Conservation (phyloP, 176 grass and related monocot genomes). For the Alloteropsis semialata region DNA sequence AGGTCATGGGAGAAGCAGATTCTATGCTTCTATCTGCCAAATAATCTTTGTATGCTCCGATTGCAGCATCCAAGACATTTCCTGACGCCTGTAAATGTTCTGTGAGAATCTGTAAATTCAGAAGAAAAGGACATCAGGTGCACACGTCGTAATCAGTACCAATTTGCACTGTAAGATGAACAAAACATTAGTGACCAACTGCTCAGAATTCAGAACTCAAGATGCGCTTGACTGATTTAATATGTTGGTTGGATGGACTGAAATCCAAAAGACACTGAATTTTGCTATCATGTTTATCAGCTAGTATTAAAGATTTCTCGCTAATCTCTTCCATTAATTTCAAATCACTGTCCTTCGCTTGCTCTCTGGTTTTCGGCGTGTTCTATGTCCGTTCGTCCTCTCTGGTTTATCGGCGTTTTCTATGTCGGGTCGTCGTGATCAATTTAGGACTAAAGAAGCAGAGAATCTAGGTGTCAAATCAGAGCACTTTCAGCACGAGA, state of each 20-base stretch:
- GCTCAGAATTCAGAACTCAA: background rate
- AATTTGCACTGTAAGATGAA: background rate
- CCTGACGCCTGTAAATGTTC: slow-evolving; percentile 11
- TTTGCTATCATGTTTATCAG: background rate
- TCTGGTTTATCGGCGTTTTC: background rate
- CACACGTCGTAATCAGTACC: background rate
- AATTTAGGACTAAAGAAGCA: background rate
- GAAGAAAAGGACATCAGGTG: background rate
- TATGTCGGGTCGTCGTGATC: background rate
- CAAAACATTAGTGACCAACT: background rate
- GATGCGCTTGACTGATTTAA: background rate
- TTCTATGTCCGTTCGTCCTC: background rate
- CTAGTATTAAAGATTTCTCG: background rate
- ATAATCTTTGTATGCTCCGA: slow-evolving; percentile 35
- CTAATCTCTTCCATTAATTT: background rate
- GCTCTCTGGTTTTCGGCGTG: background rate
- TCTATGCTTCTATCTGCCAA: slow-evolving; percentile 6
- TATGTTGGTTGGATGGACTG: background rate
- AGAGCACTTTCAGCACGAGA: background rate
- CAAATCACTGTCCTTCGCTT: background rate
- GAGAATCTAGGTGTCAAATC: background rate
- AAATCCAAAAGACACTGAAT: background rate
- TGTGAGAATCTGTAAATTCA: slow-evolving; percentile 16
- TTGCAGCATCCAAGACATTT: slow-evolving; percentile 48
- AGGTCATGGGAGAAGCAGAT: background rate